Percentiles rank a stretch among this genome's conserved stretches.
Evolutionary conservation across 2,329 filamentous ascomycete species (phyloP).

Genomic region (Hortaea sp.): DNA sequence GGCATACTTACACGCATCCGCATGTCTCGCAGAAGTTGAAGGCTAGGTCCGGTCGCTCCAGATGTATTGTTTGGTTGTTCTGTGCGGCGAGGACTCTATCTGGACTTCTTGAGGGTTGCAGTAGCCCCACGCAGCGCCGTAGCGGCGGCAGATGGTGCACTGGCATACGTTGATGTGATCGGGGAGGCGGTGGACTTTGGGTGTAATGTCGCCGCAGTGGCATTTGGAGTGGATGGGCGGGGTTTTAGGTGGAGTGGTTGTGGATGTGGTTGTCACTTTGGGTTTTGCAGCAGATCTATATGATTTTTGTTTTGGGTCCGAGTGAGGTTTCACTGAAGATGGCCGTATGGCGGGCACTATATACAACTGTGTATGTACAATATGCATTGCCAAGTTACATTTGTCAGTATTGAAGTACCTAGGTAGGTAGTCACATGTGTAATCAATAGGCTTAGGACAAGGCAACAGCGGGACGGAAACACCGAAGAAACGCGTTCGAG

Average conservation of each 20-base stretch:
- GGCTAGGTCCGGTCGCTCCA: conserved; percentile 5
- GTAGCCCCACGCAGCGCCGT: conserved; percentile 20
- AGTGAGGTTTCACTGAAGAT: too few relatives aligned
- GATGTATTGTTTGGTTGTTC: conserved; percentile 3
- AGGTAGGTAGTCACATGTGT: too few relatives aligned
- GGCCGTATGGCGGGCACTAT: too few relatives aligned
- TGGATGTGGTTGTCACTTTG: too few relatives aligned
- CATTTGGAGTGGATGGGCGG: conserved; percentile 5
- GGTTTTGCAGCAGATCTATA: too few relatives aligned
- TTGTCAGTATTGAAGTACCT: too few relatives aligned
- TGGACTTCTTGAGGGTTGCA: conserved; percentile 10
- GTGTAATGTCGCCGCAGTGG: conserved; percentile 19
- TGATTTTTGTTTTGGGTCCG: too few relatives aligned
- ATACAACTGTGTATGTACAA: too few relatives aligned
- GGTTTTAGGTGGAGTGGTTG: not conserved
- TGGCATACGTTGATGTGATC: conserved; percentile 17
- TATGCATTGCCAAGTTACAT: too few relatives aligned
- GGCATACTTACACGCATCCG: conserved; percentile 1
- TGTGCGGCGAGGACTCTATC: not conserved
- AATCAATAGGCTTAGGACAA: too few relatives aligned
- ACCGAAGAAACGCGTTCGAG: too few relatives aligned
- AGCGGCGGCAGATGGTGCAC: conserved; percentile 20
- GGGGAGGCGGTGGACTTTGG: conserved; percentile 12
- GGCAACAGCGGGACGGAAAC: too few relatives aligned
- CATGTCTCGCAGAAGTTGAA: conserved; percentile 8